These are phyloP conservation scores for Backusella macrospora DNA, from an alignment of 192 early-diverging fungal genomes.

Conservation along the genomic window DNA sequence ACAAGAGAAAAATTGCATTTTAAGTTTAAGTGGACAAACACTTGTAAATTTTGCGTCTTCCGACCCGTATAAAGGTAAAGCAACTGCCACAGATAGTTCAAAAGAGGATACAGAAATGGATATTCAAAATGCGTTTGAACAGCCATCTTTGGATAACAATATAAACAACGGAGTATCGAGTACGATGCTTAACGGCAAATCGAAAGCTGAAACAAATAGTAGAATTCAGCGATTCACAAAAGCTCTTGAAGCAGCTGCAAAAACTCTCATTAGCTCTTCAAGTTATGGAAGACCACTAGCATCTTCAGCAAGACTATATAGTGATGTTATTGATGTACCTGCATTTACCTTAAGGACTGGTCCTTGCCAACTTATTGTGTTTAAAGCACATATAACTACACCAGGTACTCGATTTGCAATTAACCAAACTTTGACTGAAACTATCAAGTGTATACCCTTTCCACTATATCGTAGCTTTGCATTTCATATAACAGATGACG, in stretches of 20 bases:
- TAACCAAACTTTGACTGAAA: constrained; percentile 23
- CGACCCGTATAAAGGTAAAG: constrained; percentile 1
- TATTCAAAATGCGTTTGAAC: background rate
- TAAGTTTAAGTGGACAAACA: constrained; percentile 7
- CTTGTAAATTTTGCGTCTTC: constrained; percentile 12
- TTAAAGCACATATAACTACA: constrained; percentile 28
- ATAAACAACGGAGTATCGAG: background rate
- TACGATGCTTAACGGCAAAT: background rate
- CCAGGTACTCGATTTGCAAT: constrained; percentile 34
- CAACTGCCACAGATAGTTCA: background rate
- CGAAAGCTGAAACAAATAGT: background rate
- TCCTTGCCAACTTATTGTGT: constrained; percentile 37
- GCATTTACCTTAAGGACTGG: constrained; percentile 30
- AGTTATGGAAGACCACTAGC: constrained; percentile 24
- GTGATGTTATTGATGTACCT: constrained; percentile 33
- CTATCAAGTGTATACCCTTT: constrained; percentile 33
- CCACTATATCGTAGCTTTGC: constrained; percentile 22
- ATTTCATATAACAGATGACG: constrained; percentile 20
- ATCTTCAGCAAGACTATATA: constrained; percentile 25
- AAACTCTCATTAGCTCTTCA: constrained; percentile 13
- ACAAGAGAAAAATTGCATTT: constrained; percentile 11
- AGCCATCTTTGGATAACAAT: background rate
- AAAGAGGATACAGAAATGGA: background rate
- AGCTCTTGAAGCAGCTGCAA: constrained; percentile 22
- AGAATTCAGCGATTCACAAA: constrained; percentile 15